A percentile compares a stretch with the other conserved stretches of the same genome.
Conservation (phyloP, 306 rosid species). For the Ormosia semicastrata region DNA sequence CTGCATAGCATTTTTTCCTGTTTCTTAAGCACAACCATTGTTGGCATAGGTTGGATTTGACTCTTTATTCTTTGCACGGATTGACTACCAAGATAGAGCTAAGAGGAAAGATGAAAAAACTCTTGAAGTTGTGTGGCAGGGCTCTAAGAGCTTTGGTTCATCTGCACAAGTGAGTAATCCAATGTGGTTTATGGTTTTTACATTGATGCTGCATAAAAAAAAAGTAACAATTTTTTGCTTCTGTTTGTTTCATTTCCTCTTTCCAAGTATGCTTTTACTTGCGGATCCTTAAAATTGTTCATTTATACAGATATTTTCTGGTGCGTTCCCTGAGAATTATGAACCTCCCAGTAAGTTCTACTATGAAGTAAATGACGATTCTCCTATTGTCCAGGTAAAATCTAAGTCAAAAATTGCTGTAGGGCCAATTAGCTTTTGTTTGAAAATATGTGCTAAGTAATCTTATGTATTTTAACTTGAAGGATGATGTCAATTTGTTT, state of each 20-base stretch:
- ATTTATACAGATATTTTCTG: slow-evolving; percentile 64
- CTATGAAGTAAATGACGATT: slow-evolving; percentile 59
- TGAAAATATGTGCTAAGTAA: slow-evolving; percentile 3
- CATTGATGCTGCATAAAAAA: neutral
- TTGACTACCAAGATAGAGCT: slow-evolving; percentile 84
- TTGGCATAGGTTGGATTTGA: slow-evolving; percentile 65
- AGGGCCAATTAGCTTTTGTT: slow-evolving; percentile 3
- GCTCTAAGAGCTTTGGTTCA: slow-evolving; percentile 70
- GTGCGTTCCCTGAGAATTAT: slow-evolving; percentile 69
- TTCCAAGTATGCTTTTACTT: neutral
- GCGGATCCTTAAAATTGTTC: neutral
- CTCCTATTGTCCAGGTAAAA: slow-evolving; percentile 72
- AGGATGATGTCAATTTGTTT: slow-evolving; percentile 69
- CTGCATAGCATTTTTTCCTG: neutral
- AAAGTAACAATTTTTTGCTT: neutral
- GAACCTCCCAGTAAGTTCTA: slow-evolving; percentile 72
- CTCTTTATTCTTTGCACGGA: slow-evolving; percentile 77
- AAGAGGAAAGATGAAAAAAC: slow-evolving; percentile 63
- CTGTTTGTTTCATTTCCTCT: neutral
- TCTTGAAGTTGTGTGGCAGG: slow-evolving; percentile 84
- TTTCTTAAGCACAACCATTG: slow-evolving; percentile 1
- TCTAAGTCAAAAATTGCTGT: slow-evolving; percentile 4
- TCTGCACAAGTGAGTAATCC: slow-evolving; percentile 62
- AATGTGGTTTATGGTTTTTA: neutral
- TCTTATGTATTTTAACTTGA: slow-evolving; percentile 23